A percentile compares a stretch with the other conserved stretches of the same genome.
phyloP scores from a whole-genome alignment of 2,329 filamentous ascomycete genomes.

The Ascomycota sp. region DNA sequence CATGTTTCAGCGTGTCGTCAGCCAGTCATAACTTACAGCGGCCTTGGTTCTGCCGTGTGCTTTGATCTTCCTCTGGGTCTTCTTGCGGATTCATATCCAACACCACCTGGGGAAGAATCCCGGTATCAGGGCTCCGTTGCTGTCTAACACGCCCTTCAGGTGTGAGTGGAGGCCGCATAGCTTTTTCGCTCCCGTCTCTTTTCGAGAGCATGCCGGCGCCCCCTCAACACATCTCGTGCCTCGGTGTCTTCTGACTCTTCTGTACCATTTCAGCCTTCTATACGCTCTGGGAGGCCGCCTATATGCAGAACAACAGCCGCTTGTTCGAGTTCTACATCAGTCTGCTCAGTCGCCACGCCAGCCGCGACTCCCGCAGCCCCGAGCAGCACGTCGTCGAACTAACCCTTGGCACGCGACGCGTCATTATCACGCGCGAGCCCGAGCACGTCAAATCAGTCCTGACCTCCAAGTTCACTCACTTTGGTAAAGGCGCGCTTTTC shows the following conservation, averaged over 20 bases:
- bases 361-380: neutral
- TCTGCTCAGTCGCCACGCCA: conserved; percentile 2
- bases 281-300: conserved; percentile 1
- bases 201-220: too few species aligned
- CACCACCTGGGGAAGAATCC: conserved; percentile 2
- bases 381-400: conserved; percentile 24
- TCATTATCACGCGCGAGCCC: conserved; percentile 59
- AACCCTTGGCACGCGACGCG: conserved; percentile 31
- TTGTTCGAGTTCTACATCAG: conserved; percentile 3
- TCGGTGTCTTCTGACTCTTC: neutral
- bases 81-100: conserved; percentile 1
- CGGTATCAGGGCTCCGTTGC: conserved; percentile 2
- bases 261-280: conserved; percentile 1
- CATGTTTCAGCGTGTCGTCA: conserved; percentile 1
- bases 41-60: conserved; percentile 3
- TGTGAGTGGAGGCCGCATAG: too few species aligned
- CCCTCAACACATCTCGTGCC: neutral
- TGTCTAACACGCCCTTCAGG: conserved; percentile 2
- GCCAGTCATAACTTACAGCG: conserved; percentile 1
- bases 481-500: conserved; percentile 61
- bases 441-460: conserved; percentile 84
- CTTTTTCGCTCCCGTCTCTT: neutral
- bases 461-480: conserved; percentile 70
- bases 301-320: conserved; percentile 5
- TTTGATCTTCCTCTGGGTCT: conserved; percentile 1